phyloP scores from a whole-genome alignment of 768 basidiomycete species.

The Lactifluus pinguis region DNA sequence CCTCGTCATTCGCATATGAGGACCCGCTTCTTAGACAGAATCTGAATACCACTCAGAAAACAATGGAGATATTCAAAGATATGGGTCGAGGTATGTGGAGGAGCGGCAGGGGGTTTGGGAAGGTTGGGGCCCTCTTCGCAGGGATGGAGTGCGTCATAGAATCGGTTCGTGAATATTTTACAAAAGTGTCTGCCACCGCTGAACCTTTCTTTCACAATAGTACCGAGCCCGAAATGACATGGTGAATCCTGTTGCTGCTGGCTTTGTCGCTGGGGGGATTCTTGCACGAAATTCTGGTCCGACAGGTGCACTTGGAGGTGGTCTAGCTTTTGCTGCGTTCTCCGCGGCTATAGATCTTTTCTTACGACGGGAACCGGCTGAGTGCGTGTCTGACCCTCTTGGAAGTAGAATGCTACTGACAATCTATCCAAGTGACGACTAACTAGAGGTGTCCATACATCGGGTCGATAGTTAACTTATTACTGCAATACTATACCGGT shows the following conservation, averaged over 20 bases:
- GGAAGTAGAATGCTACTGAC: neutral
- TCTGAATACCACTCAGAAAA: conserved; percentile 64
- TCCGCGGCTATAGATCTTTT: conserved; percentile 86
- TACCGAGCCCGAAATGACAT: conserved; percentile 97
- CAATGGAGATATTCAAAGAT: conserved; percentile 78
- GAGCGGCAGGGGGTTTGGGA: conserved; percentile 86
- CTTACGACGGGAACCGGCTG: conserved; percentile 68
- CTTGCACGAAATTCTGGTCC: conserved; percentile 85
- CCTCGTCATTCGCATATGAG: conserved; percentile 89
- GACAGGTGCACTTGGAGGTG: conserved; percentile 80
- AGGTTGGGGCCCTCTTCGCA: conserved; percentile 90
- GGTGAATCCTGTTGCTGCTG: conserved; percentile 79
- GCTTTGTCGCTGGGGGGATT: conserved; percentile 82
- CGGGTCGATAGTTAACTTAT: neutral
- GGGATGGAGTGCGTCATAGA: conserved; percentile 95
- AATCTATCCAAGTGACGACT: conserved; percentile 10
- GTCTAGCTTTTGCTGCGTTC: conserved; percentile 87
- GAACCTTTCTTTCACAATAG: conserved; percentile 31
- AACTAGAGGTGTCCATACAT: neutral
- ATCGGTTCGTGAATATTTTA: conserved; percentile 49
- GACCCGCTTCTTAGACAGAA: conserved; percentile 73
- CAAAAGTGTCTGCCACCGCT: neutral
- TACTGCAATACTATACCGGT: neutral
- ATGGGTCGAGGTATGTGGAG: conserved; percentile 92
- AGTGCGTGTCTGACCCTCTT: conserved; percentile 37